A percentile compares a stretch with the other conserved stretches of the same genome.
These are phyloP conservation scores for Fusarium newnesense DNA, from an alignment of 2,329 filamentous ascomycete species.

Conservation along the genomic window DNA sequence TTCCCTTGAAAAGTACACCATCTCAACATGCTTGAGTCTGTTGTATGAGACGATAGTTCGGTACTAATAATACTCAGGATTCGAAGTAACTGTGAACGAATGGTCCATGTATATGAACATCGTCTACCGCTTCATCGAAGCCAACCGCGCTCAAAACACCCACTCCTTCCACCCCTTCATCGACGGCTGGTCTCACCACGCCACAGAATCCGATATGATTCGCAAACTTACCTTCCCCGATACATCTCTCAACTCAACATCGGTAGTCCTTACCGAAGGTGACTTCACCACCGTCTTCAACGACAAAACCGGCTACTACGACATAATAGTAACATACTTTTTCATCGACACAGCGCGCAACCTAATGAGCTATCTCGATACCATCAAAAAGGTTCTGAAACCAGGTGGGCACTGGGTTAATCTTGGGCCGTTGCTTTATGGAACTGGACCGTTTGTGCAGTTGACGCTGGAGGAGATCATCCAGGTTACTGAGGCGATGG, in stretches of 20 bases:
- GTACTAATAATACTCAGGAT: conserved; percentile 45
- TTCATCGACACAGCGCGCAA: conserved; percentile 71
- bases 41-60: accelerated
- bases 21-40: accelerated
- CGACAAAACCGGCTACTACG: conserved; percentile 49
- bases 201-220: conserved; percentile 57
- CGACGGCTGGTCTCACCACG: conserved; percentile 67
- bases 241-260: conserved; percentile 44
- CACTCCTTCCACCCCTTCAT: conserved; percentile 61
- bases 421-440: conserved; percentile 65
- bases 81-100: conserved; percentile 66
- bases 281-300: conserved; percentile 62
- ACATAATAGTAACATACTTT: conserved; percentile 65
- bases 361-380: conserved; percentile 64
- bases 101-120: conserved; percentile 69
- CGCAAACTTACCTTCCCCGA: conserved; percentile 60
- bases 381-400: conserved; percentile 59
- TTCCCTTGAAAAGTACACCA: accelerated
- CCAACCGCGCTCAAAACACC: conserved; percentile 37
- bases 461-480: conserved; percentile 65
- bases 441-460: conserved; percentile 64
- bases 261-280: conserved; percentile 62
- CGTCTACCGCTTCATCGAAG: conserved; percentile 61
- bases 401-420: conserved; percentile 65
- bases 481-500: conserved; percentile 57